phyloP scores from a whole-genome alignment of 2,329 filamentous ascomycete species.

The Pyricularia grisea region DNA sequence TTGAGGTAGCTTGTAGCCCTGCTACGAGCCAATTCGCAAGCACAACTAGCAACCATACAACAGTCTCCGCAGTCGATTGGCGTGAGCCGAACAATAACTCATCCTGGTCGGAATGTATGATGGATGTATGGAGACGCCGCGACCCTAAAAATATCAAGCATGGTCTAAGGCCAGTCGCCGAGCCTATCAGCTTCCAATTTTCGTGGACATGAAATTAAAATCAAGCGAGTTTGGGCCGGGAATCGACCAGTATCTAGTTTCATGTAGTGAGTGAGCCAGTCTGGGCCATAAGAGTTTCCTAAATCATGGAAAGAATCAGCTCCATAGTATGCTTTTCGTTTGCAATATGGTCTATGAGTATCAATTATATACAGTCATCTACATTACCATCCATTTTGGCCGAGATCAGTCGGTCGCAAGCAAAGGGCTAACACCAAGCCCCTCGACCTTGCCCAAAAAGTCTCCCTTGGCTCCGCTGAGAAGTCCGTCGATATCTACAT shows the following conservation, averaged over 20 bases:
- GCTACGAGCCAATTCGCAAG: too few relatives aligned
- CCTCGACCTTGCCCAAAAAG: slow-evolving; percentile 49
- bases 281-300: too few relatives aligned
- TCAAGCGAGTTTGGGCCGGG: too few relatives aligned
- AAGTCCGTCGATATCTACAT: slow-evolving; percentile 73
- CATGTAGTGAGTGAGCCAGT: too few relatives aligned
- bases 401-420: background rate
- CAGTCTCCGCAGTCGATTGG: too few relatives aligned
- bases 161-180: background rate
- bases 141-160: background rate
- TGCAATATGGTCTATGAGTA: background rate
- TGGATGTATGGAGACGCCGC: background rate
- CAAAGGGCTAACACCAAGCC: slow-evolving; percentile 20
- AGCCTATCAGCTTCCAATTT: too few relatives aligned
- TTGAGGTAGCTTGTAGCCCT: too few relatives aligned
- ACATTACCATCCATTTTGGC: background rate
- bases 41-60: too few relatives aligned
- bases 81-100: too few relatives aligned
- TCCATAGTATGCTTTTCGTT: background rate
- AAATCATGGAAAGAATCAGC: background rate
- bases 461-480: slow-evolving; percentile 54
- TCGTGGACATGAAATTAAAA: too few relatives aligned
- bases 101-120: background rate
- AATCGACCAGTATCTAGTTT: background rate
- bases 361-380: background rate